Conservation (phyloP, 2,329 filamentous ascomycete genomes). For the Fusarium coffeatum region DNA sequence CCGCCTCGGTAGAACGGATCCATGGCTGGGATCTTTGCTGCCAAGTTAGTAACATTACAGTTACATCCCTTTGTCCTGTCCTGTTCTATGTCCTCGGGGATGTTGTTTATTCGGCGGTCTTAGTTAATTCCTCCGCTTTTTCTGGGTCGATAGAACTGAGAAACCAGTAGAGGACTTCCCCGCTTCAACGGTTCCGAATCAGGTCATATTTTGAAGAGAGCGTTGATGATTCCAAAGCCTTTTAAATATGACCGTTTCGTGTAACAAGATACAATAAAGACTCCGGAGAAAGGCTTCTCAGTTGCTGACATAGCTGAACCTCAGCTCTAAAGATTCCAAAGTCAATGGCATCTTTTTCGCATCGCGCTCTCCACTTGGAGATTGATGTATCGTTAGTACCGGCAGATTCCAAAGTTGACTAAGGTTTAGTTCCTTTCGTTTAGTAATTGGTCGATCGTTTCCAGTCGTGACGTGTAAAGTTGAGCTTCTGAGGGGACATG, state of each 20-base stretch:
- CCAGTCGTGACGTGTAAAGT: conserved; percentile 8
- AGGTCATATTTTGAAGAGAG: background rate
- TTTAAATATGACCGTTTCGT: background rate
- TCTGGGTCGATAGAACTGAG: background rate
- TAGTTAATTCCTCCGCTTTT: conserved; percentile 30
- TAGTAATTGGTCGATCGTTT: background rate
- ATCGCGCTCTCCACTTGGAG: conserved; percentile 9
- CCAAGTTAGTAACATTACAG: background rate
- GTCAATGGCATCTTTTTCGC: background rate
- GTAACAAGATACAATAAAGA: background rate
- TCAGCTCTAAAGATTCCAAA: background rate
- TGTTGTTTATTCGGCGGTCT: conserved; percentile 11
- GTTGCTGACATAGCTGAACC: background rate
- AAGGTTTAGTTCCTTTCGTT: conserved; percentile 7
- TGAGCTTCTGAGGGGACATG: background rate
- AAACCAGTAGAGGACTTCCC: conserved; percentile 8
- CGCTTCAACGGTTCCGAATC: conserved; percentile 15
- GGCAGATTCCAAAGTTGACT: conserved; percentile 20
- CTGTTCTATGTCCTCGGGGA: background rate
- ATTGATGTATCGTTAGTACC: background rate
- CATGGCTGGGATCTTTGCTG: background rate
- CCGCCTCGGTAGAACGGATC: conserved; percentile 17
- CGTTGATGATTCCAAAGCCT: conserved; percentile 2
- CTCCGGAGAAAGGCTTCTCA: background rate
- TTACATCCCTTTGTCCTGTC: background rate